phyloP scores from a whole-genome alignment of 208 protist species.

The Wallacemonas rigidus region DNA sequence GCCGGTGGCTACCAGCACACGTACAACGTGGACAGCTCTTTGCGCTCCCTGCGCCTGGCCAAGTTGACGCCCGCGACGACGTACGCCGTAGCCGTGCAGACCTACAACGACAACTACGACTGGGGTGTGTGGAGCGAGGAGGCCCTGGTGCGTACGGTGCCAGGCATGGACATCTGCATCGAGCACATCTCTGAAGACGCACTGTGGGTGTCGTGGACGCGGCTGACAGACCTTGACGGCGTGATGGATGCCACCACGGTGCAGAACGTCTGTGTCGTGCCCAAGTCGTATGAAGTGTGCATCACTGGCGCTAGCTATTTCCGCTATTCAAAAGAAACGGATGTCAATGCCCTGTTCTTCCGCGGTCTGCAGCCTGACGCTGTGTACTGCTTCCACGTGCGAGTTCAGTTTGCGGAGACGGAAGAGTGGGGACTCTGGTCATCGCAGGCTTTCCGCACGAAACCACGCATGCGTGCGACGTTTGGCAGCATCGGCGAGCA shows the following conservation, averaged over 20 bases:
- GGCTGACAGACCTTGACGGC: constrained; percentile 59
- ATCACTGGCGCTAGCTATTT: constrained; percentile 81
- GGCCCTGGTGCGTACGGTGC: constrained; percentile 83
- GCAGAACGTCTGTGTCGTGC: constrained; percentile 80
- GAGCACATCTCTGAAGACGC: constrained; percentile 90
- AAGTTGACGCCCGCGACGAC: constrained; percentile 77
- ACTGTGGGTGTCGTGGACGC: constrained; percentile 85
- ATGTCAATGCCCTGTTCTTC: constrained; percentile 83
- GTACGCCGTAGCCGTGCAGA: constrained; percentile 88
- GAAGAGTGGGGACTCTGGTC: constrained; percentile 90
- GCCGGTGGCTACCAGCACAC: constrained; percentile 60
- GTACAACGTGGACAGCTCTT: constrained; percentile 67
- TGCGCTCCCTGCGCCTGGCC: constrained; percentile 66
- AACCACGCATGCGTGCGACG: constrained; percentile 76
- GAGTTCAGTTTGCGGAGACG: constrained; percentile 70
- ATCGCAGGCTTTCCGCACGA: constrained; percentile 77
- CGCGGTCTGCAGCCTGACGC: constrained; percentile 85
- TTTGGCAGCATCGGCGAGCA: constrained; percentile 93
- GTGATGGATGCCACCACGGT: constrained; percentile 68
- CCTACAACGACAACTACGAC: constrained; percentile 91
- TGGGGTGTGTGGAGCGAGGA: constrained; percentile 92
- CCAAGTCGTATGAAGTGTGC: constrained; percentile 79
- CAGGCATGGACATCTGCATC: constrained; percentile 81
- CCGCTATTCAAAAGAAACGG: constrained; percentile 70
- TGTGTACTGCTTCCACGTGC: constrained; percentile 85